These are phyloP conservation scores for Chenopodium berlandieri DNA, from an alignment of 148 eudicot genomes.

Conservation along the genomic window DNA sequence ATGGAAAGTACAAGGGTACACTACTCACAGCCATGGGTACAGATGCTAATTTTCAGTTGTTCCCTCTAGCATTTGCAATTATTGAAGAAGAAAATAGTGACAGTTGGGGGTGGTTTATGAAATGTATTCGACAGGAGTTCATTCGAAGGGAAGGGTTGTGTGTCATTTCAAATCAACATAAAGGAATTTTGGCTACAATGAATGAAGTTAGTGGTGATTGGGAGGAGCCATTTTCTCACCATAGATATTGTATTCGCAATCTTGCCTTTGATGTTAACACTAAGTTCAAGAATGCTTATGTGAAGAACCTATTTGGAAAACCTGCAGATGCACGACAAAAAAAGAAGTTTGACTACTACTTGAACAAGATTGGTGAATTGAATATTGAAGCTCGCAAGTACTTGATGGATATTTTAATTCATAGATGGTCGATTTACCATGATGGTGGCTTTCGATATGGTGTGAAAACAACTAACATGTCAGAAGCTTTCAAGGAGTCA, in stretches of 20 bases:
- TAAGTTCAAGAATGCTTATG: background rate
- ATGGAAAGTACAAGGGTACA: conserved; percentile 10
- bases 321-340: background rate
- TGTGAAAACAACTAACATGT: background rate
- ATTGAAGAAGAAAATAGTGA: background rate
- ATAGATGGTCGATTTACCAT: conserved; percentile 8
- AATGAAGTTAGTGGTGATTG: background rate
- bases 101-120: background rate
- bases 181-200: background rate
- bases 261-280: background rate
- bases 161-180: background rate
- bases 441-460: background rate
- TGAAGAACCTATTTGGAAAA: background rate
- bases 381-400: background rate
- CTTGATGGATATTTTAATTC: background rate
- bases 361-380: background rate
- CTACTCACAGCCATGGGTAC: background rate
- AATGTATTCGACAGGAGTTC: background rate
- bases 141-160: background rate
- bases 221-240: background rate
- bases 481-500: background rate
- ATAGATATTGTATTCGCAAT: background rate
- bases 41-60: background rate
- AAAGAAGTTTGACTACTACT: background rate
- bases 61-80: background rate